phyloP scores from a whole-genome alignment of 345 rosid species.

The Turnera subulata region DNA sequence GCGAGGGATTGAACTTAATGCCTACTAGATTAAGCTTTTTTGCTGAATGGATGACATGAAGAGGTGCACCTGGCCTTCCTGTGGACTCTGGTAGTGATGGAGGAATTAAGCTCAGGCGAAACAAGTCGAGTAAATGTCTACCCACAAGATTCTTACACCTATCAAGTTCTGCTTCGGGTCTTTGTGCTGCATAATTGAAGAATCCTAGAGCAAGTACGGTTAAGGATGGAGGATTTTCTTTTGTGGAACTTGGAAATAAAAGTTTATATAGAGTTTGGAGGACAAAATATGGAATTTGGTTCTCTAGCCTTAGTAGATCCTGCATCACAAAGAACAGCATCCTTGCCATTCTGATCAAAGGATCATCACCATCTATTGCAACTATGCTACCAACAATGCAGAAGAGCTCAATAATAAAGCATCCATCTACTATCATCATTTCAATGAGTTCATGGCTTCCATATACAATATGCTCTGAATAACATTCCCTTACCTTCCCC shows the following conservation, averaged over 20 bases:
- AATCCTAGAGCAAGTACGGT: background rate
- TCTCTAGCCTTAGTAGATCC: conserved; percentile 21
- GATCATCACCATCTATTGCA: conserved; percentile 10
- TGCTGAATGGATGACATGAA: conserved; percentile 3
- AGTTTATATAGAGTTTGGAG: conserved; percentile 10
- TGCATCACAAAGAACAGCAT: conserved; percentile 4
- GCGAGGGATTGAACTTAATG: conserved; percentile 4
- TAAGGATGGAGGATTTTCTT: background rate
- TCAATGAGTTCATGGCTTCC: conserved; percentile 1
- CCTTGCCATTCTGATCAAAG: conserved; percentile 8
- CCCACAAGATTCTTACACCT: background rate
- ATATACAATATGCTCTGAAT: background rate
- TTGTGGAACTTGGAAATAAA: background rate
- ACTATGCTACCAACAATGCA: background rate
- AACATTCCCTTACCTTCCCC: conserved; percentile 5
- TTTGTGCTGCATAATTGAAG: background rate
- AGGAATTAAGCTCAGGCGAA: conserved; percentile 2
- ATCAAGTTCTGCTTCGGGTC: background rate
- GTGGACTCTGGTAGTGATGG: background rate
- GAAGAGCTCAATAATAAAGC: conserved; percentile 9
- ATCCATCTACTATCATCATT: conserved; percentile 21
- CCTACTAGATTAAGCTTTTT: conserved; percentile 11
- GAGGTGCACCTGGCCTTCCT: too few relatives aligned
- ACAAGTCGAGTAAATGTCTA: conserved; percentile 12
- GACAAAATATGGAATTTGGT: conserved; percentile 20